Evolutionary conservation across 2,329 filamentous ascomycete species (phyloP).

Genomic region (Tolypocladium cylindrosporum): DNA sequence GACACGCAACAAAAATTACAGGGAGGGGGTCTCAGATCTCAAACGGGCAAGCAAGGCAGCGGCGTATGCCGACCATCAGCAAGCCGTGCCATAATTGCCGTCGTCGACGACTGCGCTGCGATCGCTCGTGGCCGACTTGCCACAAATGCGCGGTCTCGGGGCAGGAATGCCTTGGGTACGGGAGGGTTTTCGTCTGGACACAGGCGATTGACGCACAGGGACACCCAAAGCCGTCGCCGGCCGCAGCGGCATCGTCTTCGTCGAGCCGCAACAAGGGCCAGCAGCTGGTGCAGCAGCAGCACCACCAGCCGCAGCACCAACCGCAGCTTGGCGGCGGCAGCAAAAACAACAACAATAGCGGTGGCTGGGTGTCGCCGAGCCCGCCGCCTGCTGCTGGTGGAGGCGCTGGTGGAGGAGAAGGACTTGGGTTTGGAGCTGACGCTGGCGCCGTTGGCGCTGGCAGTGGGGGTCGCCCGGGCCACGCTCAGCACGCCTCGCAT

Average conservation of each 20-base stretch:
- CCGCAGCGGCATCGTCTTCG: conserved; percentile 1
- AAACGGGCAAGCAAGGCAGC: neutral
- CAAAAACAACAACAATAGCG: neutral
- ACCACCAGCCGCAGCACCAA: neutral
- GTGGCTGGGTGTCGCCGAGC: neutral
- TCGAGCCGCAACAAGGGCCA: neutral
- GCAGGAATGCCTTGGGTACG: conserved; percentile 52
- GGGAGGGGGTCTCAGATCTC: conserved; percentile 1
- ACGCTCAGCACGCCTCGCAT: neutral
- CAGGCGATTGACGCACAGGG: conserved; percentile 39
- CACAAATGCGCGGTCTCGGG: conserved; percentile 47
- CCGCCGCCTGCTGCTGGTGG: neutral
- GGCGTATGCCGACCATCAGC: conserved; percentile 21
- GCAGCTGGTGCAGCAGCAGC: conserved; percentile 1
- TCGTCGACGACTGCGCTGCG: conserved; percentile 49
- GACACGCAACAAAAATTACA: neutral
- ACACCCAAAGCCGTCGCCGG: conserved; percentile 26
- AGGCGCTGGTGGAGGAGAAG: neutral
- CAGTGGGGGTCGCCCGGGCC: neutral
- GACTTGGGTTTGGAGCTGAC: neutral
- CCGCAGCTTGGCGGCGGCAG: neutral
- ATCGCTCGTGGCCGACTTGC: conserved; percentile 48
- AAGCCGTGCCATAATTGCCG: conserved; percentile 54
- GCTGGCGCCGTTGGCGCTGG: neutral
- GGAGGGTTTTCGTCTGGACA: conserved; percentile 50